These are phyloP conservation scores for Boletellus emodensis DNA, from an alignment of 768 basidiomycete species.

Conservation along the genomic window DNA sequence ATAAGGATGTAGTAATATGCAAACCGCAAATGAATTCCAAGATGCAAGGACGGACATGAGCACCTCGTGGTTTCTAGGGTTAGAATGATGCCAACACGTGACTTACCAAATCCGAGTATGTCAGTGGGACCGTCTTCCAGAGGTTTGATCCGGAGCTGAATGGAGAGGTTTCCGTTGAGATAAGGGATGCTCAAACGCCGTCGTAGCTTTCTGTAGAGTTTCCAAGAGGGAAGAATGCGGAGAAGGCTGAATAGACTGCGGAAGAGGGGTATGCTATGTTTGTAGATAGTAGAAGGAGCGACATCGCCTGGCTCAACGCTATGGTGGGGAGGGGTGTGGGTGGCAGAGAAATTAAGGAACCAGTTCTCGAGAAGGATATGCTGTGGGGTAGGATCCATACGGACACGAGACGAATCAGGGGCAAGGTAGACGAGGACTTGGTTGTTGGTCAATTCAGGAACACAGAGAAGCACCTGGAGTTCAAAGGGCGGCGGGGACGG, in stretches of 20 bases:
- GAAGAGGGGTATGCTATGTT: constrained; percentile 79
- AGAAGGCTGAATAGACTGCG: constrained; percentile 67
- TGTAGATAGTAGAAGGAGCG: constrained; percentile 75
- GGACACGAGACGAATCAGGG: constrained; percentile 55
- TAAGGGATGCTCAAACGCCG: constrained; percentile 34
- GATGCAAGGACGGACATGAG: constrained; percentile 29
- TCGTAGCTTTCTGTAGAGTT: constrained; percentile 58
- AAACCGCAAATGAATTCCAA: constrained; percentile 1
- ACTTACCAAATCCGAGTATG: constrained; percentile 38
- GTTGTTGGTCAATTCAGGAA: constrained; percentile 67
- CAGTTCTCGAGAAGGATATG: constrained; percentile 73
- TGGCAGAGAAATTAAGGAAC: constrained; percentile 46
- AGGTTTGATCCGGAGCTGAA: constrained; percentile 45
- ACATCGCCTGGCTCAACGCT: constrained; percentile 41
- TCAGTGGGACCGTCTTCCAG: constrained; percentile 28
- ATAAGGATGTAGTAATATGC: constrained; percentile 7
- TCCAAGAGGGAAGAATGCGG: constrained; percentile 74
- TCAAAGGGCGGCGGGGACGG: constrained; percentile 45
- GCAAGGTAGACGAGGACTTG: constrained; percentile 68
- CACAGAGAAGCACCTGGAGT: constrained; percentile 63
- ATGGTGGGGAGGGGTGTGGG: constrained; percentile 9
- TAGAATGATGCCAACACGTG: constrained; percentile 16
- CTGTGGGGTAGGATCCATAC: constrained; percentile 65
- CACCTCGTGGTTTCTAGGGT: constrained; percentile 29
- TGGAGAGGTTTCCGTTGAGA: constrained; percentile 43